A percentile compares a stretch with the other conserved stretches of the same genome.
Evolutionary conservation across 2,329 filamentous ascomycete genomes (phyloP).

Genomic region (Pseudogymnoascus sp.): DNA sequence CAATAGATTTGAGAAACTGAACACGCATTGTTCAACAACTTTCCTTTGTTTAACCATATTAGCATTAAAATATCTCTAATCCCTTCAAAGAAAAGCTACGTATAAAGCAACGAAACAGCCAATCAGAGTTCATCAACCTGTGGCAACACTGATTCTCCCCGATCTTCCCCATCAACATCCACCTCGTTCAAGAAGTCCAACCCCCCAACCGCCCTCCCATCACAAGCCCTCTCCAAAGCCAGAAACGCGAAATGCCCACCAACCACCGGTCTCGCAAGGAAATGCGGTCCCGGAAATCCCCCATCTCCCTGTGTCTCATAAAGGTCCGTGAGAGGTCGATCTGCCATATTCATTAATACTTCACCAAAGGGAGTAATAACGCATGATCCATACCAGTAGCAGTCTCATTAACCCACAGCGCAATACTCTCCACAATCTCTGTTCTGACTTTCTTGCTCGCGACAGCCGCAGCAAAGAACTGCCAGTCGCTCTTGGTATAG

Average conservation of each 20-base stretch:
- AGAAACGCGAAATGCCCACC: slow-evolving; percentile 81
- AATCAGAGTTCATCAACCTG: not conserved
- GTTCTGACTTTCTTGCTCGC: slow-evolving; percentile 58
- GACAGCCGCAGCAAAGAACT: slow-evolving; percentile 79
- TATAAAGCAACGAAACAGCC: not conserved
- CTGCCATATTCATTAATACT: slow-evolving; percentile 28
- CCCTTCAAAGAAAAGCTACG: not conserved
- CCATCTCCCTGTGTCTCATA: slow-evolving; percentile 73
- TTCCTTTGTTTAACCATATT: not conserved
- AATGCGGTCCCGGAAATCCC: slow-evolving; percentile 63
- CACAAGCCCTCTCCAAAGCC: slow-evolving; percentile 72
- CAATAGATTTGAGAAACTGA: not conserved
- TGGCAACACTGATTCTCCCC: not conserved
- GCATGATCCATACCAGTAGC: slow-evolving; percentile 42
- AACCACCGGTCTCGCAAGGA: slow-evolving; percentile 76
- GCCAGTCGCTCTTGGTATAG: slow-evolving; percentile 86
- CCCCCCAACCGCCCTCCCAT: slow-evolving; percentile 53
- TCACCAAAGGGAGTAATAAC: not conserved
- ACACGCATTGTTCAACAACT: not conserved
- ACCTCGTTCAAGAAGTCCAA: slow-evolving; percentile 41
- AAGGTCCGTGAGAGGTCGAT: slow-evolving; percentile 71
- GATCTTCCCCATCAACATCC: not conserved
- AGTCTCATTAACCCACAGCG: slow-evolving; percentile 78
- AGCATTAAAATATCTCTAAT: not conserved
- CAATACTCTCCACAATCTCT: slow-evolving; percentile 66